Evolutionary conservation across 1,284 basidiomycete species (phyloP).

Genomic region (Ceratobasidium sp.): DNA sequence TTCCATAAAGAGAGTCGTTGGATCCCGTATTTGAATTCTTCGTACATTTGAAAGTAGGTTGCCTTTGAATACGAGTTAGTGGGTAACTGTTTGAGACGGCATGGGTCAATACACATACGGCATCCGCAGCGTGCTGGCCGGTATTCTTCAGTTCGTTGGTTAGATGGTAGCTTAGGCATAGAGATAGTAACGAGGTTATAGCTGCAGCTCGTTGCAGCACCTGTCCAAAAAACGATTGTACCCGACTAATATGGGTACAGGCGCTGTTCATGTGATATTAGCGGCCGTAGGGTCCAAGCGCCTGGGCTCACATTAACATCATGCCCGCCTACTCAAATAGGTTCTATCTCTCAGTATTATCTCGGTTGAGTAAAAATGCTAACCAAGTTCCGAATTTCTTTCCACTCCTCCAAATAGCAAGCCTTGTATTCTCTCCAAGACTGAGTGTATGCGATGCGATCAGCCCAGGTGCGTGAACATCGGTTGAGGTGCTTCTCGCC

Average conservation of each 20-base stretch:
- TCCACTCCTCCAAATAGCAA: conserved; percentile 19
- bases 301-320: conserved; percentile 5
- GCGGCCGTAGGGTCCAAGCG: too few species aligned
- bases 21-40: conserved; percentile 13
- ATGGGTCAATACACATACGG: background rate
- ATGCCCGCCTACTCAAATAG: background rate
- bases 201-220: background rate
- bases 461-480: conserved; percentile 21
- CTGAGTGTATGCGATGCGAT: conserved; percentile 30
- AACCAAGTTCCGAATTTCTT: conserved; percentile 11
- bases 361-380: background rate
- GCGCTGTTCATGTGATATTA: background rate
- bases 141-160: conserved; percentile 18
- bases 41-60: conserved; percentile 7
- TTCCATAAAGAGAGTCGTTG: conserved; percentile 14
- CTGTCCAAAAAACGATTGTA: background rate
- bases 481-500: conserved; percentile 6
- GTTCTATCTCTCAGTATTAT: background rate
- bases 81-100: background rate
- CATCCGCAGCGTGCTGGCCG: conserved; percentile 23
- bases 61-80: background rate
- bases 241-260: background rate
- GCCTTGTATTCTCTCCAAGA: conserved; percentile 25
- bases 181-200: background rate
- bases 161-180: background rate